Conservation (phyloP, 495 filamentous ascomycete genomes). For the Filosporella fistucella region DNA sequence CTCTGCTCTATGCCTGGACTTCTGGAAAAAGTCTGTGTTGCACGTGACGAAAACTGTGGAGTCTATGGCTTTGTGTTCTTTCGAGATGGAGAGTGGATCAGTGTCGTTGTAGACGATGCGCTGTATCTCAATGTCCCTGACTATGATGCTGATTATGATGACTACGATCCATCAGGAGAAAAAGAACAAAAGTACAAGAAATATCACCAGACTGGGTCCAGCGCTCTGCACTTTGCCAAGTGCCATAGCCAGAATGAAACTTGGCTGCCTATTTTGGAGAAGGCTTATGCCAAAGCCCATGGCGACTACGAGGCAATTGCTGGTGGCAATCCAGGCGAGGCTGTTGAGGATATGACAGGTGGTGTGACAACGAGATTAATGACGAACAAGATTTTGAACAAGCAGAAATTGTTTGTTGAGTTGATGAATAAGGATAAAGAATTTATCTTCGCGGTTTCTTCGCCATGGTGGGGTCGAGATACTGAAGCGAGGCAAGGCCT, state of each 20-base stretch:
- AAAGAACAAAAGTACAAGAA: conserved; percentile 72
- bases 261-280: conserved; percentile 89
- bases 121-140: conserved; percentile 80
- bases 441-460: too few species aligned
- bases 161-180: conserved; percentile 61
- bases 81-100: conserved; percentile 89
- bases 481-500: conserved; percentile 71
- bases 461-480: too few species aligned
- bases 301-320: conserved; percentile 15
- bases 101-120: conserved; percentile 76
- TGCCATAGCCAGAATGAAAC: conserved; percentile 84
- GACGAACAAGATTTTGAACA: too few species aligned
- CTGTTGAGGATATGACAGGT: conserved; percentile 86
- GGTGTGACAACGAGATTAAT: conserved; percentile 82
- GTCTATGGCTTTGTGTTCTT: conserved; percentile 96
- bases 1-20: conserved; percentile 75
- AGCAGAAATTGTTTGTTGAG: too few species aligned
- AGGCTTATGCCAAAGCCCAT: conserved; percentile 92
- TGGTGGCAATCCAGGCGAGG: conserved; percentile 44
- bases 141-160: conserved; percentile 63
- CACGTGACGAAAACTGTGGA: conserved; percentile 70
- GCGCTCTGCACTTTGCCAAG: conserved; percentile 79
- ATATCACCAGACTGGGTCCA: conserved; percentile 56
- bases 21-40: conserved; percentile 82
- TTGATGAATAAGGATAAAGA: too few species aligned